phyloP scores from a whole-genome alignment of 1,284 basidiomycete genomes.

The Ceratobasidium sp. region DNA sequence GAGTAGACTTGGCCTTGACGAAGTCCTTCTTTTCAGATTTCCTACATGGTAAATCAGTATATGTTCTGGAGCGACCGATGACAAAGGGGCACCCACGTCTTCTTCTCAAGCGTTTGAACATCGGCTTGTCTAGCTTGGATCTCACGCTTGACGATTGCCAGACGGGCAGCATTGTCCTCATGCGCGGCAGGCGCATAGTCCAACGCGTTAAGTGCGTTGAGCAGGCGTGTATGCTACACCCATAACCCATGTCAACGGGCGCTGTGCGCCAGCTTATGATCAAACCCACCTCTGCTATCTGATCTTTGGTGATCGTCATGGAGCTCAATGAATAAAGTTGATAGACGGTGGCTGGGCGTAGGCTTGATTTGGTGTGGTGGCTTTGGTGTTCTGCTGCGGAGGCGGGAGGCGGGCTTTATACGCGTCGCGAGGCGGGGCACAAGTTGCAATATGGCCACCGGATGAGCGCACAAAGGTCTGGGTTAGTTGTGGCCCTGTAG shows the following conservation, averaged over 20 bases:
- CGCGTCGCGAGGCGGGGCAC: too few relatives aligned
- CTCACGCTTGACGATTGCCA: slow-evolving; percentile 1
- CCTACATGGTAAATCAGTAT: neutral
- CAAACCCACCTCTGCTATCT: too few relatives aligned
- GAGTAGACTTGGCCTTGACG: slow-evolving; percentile 10
- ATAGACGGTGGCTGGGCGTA: too few relatives aligned
- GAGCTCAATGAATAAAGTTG: too few relatives aligned
- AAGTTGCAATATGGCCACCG: too few relatives aligned
- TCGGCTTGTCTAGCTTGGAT: neutral
- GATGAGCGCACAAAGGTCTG: too few relatives aligned
- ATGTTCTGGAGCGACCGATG: neutral
- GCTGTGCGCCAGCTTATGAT: too few relatives aligned
- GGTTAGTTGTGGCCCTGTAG: too few relatives aligned
- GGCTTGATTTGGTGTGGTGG: too few relatives aligned
- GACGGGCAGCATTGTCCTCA: slow-evolving; percentile 22
- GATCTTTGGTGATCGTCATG: too few relatives aligned
- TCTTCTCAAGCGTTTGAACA: neutral
- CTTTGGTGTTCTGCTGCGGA: too few relatives aligned
- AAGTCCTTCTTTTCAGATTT: slow-evolving; percentile 33
- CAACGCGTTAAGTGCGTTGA: slow-evolving; percentile 17
- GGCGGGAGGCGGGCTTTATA: too few relatives aligned
- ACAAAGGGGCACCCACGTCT: slow-evolving; percentile 10
- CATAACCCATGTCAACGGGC: neutral
- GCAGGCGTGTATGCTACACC: slow-evolving; percentile 14
- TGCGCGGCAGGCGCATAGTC: slow-evolving; percentile 28